Evolutionary conservation across 345 rosid genomes (phyloP).

Genomic region (Melastoma malabathricum): DNA sequence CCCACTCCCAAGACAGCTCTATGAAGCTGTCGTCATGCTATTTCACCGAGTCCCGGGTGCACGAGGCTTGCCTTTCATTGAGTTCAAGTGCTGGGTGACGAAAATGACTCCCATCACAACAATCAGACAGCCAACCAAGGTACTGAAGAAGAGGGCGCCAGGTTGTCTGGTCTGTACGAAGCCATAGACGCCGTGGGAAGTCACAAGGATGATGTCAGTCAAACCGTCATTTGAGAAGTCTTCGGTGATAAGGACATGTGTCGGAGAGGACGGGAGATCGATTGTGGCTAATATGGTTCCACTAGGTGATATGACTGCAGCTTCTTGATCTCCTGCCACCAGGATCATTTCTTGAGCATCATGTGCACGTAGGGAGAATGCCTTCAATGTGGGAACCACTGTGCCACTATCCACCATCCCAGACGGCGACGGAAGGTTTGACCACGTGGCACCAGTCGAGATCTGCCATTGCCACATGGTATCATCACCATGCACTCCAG

Average conservation of each 20-base stretch:
- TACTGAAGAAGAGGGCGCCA: constrained; percentile 97
- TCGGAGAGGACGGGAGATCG: constrained; percentile 78
- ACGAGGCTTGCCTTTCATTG: constrained; percentile 68
- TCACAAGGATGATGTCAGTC: constrained; percentile 76
- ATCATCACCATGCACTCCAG: constrained; percentile 71
- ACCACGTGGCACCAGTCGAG: constrained; percentile 85
- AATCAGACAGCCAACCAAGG: constrained; percentile 83
- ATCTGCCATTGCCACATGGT: constrained; percentile 73
- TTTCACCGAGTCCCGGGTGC: constrained; percentile 35
- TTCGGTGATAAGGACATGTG: constrained; percentile 63
- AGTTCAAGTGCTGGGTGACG: constrained; percentile 75
- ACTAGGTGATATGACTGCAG: constrained; percentile 71
- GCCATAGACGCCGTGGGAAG: constrained; percentile 79
- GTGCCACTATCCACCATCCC: constrained; percentile 67
- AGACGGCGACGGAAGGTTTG: constrained; percentile 82
- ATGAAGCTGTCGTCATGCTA: neutral
- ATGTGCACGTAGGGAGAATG: constrained; percentile 53
- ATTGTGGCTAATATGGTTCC: constrained; percentile 63
- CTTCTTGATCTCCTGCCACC: constrained; percentile 90
- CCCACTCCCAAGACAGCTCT: too few relatives aligned
- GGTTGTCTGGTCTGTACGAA: constrained; percentile 96
- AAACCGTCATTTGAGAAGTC: constrained; percentile 92
- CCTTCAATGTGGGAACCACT: constrained; percentile 76
- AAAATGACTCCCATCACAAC: constrained; percentile 91
- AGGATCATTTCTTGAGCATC: constrained; percentile 84